Evolutionary conservation across 73 alveolate genomes (phyloP).

Genomic region (Uronychia setigera): DNA sequence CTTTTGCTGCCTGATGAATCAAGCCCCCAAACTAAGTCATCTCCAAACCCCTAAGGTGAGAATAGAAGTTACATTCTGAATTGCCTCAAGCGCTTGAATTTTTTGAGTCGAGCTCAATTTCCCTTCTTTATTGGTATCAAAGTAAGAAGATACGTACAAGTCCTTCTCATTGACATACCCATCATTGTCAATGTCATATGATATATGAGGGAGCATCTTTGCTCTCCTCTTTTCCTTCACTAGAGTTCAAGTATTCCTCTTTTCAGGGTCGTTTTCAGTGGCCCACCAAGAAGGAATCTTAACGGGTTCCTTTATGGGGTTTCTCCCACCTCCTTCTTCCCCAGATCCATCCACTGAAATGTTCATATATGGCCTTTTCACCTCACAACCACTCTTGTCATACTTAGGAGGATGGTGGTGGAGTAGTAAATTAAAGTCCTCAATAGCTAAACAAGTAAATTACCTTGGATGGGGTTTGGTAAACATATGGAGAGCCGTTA

Average conservation of each 20-base stretch:
- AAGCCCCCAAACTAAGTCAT: background rate
- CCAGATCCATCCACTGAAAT: too few species aligned
- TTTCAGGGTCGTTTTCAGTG: background rate
- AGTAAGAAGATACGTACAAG: slow-evolving; percentile 62
- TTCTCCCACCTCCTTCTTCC: too few species aligned
- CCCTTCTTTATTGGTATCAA: slow-evolving; percentile 33
- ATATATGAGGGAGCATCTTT: slow-evolving; percentile 46
- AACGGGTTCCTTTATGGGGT: background rate
- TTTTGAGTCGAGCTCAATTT: background rate
- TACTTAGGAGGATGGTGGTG: too few species aligned
- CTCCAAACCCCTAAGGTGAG: background rate
- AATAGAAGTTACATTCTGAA: background rate
- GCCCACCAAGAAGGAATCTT: background rate
- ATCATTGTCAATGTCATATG: slow-evolving; percentile 79
- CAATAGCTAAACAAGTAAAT: too few species aligned
- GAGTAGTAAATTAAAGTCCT: too few species aligned
- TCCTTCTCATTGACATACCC: slow-evolving; percentile 86
- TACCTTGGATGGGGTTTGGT: too few species aligned
- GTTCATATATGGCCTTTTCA: too few species aligned
- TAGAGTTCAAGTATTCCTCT: slow-evolving; percentile 13
- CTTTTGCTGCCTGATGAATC: background rate
- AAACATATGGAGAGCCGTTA: too few species aligned
- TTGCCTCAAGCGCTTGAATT: background rate
- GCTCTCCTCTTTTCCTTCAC: slow-evolving; percentile 23
- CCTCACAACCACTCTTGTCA: too few species aligned